Conservation (phyloP, 2,329 filamentous ascomycete species). For the Amphichorda felina region DNA sequence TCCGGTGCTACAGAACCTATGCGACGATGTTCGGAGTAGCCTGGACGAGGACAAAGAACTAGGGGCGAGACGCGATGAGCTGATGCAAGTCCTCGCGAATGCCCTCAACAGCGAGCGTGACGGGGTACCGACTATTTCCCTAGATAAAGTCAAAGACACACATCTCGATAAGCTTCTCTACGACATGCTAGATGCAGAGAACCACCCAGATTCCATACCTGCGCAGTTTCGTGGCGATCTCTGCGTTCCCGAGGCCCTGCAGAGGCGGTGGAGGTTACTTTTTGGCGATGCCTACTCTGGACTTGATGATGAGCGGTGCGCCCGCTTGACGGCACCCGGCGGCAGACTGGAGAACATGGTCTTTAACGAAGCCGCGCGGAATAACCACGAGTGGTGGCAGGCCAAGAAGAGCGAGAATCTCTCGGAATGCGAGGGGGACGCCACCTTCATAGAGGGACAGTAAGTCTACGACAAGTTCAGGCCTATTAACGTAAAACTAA, state of each 20-base stretch:
- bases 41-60: slow-evolving; percentile 18
- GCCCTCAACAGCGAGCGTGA: slow-evolving; percentile 24
- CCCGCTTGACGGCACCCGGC: slow-evolving; percentile 15
- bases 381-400: slow-evolving; percentile 22
- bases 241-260: slow-evolving; percentile 26
- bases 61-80: slow-evolving; percentile 18
- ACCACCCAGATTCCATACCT: slow-evolving; percentile 10
- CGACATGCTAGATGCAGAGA: slow-evolving; percentile 22
- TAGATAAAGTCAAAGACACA: slow-evolving; percentile 24
- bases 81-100: slow-evolving; percentile 26
- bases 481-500: too few relatives aligned
- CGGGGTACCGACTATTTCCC: slow-evolving; percentile 18
- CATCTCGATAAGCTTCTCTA: slow-evolving; percentile 31
- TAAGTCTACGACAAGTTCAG: too few relatives aligned
- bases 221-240: slow-evolving; percentile 20
- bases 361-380: slow-evolving; percentile 19
- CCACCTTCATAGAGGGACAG: slow-evolving; percentile 34
- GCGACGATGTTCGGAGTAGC: slow-evolving; percentile 25
- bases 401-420: slow-evolving; percentile 18
- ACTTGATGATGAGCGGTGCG: slow-evolving; percentile 30
- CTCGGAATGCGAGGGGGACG: slow-evolving; percentile 26
- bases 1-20: slow-evolving; percentile 16
- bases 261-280: slow-evolving; percentile 28
- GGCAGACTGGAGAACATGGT: slow-evolving; percentile 28
- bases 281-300: slow-evolving; percentile 31